These are phyloP conservation scores for Boletellus emodensis DNA, from an alignment of 768 basidiomycete species.

Conservation along the genomic window DNA sequence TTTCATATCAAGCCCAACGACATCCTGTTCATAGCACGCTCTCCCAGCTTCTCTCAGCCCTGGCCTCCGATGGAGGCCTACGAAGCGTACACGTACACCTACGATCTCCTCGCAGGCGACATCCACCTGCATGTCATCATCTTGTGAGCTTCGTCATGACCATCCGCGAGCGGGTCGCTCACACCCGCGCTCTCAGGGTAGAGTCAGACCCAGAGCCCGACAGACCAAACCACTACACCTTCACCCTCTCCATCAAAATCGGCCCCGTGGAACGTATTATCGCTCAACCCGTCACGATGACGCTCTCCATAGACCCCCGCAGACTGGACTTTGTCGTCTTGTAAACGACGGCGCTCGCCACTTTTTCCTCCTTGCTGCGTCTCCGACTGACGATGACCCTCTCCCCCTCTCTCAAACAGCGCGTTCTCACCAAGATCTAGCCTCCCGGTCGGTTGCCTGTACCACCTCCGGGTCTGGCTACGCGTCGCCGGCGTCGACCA, in stretches of 20 bases:
- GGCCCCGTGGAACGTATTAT: constrained; percentile 54
- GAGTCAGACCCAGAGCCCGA: constrained; percentile 23
- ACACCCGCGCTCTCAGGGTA: constrained; percentile 24
- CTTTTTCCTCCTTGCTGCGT: background rate
- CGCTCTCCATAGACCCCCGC: constrained; percentile 49
- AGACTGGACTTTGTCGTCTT: constrained; percentile 58
- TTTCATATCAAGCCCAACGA: background rate
- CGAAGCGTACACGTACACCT: constrained; percentile 39
- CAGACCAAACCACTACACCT: constrained; percentile 39
- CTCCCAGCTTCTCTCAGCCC: constrained; percentile 14
- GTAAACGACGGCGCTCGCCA: constrained; percentile 34
- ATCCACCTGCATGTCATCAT: constrained; percentile 49
- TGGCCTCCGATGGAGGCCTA: constrained; percentile 24
- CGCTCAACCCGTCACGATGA: constrained; percentile 44
- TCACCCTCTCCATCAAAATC: constrained; percentile 51
- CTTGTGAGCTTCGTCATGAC: constrained; percentile 37
- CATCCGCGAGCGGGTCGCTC: background rate
- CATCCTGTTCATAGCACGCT: constrained; percentile 6
- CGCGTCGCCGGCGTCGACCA: constrained; percentile 56
- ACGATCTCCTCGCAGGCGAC: constrained; percentile 41
- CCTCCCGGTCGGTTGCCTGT: constrained; percentile 51
- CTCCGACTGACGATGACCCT: background rate
- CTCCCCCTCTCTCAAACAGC: constrained; percentile 27
- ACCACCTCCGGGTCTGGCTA: constrained; percentile 62
- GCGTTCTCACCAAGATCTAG: constrained; percentile 57